A percentile compares a stretch with the other conserved stretches of the same genome.
phyloP scores from a whole-genome alignment of 2,329 filamentous ascomycete genomes.

The Fusarium guadeloupense region DNA sequence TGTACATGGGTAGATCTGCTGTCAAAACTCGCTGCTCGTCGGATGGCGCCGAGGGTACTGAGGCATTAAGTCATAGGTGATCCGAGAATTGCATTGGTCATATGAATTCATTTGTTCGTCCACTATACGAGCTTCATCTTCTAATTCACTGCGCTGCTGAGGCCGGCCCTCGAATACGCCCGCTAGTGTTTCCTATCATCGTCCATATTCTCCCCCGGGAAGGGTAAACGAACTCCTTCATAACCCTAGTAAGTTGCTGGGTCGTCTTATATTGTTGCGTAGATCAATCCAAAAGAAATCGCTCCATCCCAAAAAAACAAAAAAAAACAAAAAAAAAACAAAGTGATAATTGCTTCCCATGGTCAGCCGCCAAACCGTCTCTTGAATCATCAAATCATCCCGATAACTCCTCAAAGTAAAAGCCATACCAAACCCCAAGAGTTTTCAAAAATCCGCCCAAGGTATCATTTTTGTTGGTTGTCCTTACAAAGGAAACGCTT shows the following conservation, averaged over 20 bases:
- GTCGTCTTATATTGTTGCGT: conserved; percentile 11
- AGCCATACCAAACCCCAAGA: conserved; percentile 6
- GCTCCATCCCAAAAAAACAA: too few relatives aligned
- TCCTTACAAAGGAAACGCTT: conserved; percentile 38
- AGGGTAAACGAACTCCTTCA: background rate
- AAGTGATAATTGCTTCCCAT: conserved; percentile 17
- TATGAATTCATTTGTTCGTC: background rate
- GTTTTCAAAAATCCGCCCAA: conserved; percentile 21
- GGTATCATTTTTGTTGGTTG: conserved; percentile 32
- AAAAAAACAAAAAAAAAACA: too few relatives aligned
- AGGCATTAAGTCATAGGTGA: background rate
- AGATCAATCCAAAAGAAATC: conserved; percentile 13
- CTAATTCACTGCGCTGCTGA: conserved; percentile 9
- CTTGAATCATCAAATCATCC: conserved; percentile 25
- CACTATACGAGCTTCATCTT: conserved; percentile 11
- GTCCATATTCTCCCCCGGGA: background rate
- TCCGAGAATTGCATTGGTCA: background rate
- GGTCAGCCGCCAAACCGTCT: background rate
- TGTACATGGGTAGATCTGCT: background rate
- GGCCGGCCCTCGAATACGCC: conserved; percentile 10
- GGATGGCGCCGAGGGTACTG: background rate
- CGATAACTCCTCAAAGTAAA: conserved; percentile 26
- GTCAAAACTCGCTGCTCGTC: background rate
- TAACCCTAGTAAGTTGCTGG: conserved; percentile 8
- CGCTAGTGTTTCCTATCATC: conserved; percentile 9